Percentiles rank a stretch among this genome's conserved stretches.
Conservation (phyloP, 1,284 basidiomycete genomes). For the Mycena citricolor region DNA sequence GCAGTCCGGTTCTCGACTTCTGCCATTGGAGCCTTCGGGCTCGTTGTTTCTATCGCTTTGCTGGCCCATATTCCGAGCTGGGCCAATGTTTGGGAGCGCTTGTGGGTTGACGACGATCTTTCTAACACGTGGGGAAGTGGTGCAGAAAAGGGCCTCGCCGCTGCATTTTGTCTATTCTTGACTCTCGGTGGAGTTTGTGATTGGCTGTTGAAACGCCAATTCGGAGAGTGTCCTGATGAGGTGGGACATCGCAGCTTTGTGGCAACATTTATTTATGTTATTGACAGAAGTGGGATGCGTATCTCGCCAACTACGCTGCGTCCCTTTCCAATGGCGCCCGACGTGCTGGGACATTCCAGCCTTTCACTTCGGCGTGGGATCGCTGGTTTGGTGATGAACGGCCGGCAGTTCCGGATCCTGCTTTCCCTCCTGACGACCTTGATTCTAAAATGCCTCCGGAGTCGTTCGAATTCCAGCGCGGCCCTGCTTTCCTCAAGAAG, state of each 20-base stretch:
- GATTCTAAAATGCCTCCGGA: slow-evolving; percentile 20
- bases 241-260: slow-evolving; percentile 34
- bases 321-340: slow-evolving; percentile 44
- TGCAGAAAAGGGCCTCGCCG: slow-evolving; percentile 57
- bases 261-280: slow-evolving; percentile 10
- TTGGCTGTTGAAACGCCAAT: slow-evolving; percentile 51
- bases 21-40: slow-evolving; percentile 57
- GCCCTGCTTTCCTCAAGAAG: slow-evolving; percentile 31
- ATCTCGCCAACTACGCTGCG: slow-evolving; percentile 57
- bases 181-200: slow-evolving; percentile 47
- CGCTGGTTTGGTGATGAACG: slow-evolving; percentile 36
- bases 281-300: slow-evolving; percentile 64
- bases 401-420: slow-evolving; percentile 23
- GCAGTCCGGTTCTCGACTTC: slow-evolving; percentile 50
- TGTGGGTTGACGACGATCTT: slow-evolving; percentile 48
- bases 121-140: slow-evolving; percentile 47
- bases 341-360: slow-evolving; percentile 48
- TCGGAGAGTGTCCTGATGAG: slow-evolving; percentile 70
- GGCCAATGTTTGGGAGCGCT: slow-evolving; percentile 61
- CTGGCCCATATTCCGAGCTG: slow-evolving; percentile 51
- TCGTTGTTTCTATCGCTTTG: slow-evolving; percentile 53
- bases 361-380: slow-evolving; percentile 52
- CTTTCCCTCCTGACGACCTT: slow-evolving; percentile 30
- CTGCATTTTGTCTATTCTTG: slow-evolving; percentile 55
- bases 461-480: slow-evolving; percentile 23